Percentiles rank a stretch among this genome's conserved stretches.
Conservation (phyloP, 345 rosid genomes). For the Syzygium aromaticum region DNA sequence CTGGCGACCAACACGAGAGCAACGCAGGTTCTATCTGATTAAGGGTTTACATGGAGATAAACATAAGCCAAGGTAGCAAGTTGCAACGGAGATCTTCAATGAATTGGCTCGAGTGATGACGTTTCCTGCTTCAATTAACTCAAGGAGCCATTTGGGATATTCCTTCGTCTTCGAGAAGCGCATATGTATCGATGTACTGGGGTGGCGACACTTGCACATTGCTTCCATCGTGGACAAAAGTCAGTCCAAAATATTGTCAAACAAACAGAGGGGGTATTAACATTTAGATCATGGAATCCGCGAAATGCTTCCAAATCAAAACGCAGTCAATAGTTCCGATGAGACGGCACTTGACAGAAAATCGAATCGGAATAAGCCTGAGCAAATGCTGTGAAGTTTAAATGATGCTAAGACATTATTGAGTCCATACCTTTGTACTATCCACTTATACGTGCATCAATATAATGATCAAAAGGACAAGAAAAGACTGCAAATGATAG, state of each 20-base stretch:
- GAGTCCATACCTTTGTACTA: not conserved
- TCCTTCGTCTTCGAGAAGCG: constrained; percentile 83
- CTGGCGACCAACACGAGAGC: not conserved
- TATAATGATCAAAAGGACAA: not conserved
- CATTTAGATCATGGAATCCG: not conserved
- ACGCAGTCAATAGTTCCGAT: not conserved
- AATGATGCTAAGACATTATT: not conserved
- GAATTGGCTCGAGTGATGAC: not conserved
- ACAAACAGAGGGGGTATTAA: not conserved
- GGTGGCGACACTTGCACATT: constrained; percentile 31
- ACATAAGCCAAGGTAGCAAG: not conserved
- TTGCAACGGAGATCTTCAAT: not conserved
- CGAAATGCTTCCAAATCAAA: not conserved
- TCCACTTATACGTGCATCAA: not conserved
- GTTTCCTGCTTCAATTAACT: constrained; percentile 22
- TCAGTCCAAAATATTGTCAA: constrained; percentile 63
- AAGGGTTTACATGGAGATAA: not conserved
- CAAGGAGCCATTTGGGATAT: constrained; percentile 55
- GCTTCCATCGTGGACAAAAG: constrained; percentile 64
- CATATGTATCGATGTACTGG: constrained; percentile 61
- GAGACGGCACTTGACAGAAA: not conserved
- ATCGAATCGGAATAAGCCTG: not conserved
- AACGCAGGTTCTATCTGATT: not conserved
- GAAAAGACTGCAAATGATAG: not conserved
- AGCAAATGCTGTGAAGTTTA: not conserved